Conservation (phyloP, 768 basidiomycete genomes). For the Suillus subalutaceus region DNA sequence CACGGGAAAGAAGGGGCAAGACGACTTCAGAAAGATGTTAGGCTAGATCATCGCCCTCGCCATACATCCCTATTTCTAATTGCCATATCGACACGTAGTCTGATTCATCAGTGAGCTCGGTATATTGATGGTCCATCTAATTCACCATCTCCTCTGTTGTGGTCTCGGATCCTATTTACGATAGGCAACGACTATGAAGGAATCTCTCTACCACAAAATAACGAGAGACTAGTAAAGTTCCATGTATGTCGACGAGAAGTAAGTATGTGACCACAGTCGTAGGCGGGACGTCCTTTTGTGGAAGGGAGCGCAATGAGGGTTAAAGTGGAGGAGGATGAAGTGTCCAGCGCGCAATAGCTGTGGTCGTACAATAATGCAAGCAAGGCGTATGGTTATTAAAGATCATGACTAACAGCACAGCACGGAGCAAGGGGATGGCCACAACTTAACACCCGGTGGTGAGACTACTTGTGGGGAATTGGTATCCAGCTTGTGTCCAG, state of each 20-base stretch:
- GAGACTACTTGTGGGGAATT: slow-evolving; percentile 68
- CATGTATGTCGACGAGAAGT: background rate
- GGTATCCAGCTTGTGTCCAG: slow-evolving; percentile 77
- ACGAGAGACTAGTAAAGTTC: slow-evolving; percentile 2
- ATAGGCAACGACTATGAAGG: slow-evolving; percentile 8
- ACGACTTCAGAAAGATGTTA: slow-evolving; percentile 87
- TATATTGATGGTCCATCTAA: background rate
- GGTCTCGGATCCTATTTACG: slow-evolving; percentile 6
- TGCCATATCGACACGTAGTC: background rate
- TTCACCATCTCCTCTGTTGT: background rate
- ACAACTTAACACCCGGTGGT: slow-evolving; percentile 38
- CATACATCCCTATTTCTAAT: background rate
- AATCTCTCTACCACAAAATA: slow-evolving; percentile 1
- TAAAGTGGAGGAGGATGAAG: slow-evolving; percentile 1
- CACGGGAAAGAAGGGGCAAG: slow-evolving; percentile 66
- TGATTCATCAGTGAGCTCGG: background rate
- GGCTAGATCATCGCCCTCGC: background rate
- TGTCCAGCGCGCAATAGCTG: slow-evolving; percentile 22
- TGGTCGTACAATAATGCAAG: slow-evolving; percentile 31
- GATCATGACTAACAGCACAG: slow-evolving; percentile 16
- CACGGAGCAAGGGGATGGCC: slow-evolving; percentile 23
- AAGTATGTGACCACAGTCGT: background rate
- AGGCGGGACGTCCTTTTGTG: background rate
- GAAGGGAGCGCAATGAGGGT: background rate
- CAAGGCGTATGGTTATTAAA: slow-evolving; percentile 15